Evolutionary conservation across 495 filamentous ascomycete genomes (phyloP).

Genomic region (Xeromyces bisporus): DNA sequence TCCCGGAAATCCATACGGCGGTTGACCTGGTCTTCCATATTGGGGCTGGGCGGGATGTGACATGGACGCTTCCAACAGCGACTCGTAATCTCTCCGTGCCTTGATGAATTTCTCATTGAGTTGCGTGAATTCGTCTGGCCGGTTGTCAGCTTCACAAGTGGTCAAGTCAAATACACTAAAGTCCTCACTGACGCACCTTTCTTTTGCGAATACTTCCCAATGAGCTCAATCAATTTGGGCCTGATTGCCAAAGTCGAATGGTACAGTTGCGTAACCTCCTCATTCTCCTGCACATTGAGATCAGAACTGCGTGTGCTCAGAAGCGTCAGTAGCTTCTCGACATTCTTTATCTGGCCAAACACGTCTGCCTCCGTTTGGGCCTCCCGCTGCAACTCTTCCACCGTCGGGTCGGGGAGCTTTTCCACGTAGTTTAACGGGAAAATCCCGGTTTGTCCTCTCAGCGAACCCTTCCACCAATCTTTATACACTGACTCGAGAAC

Average conservation of each 20-base stretch:
- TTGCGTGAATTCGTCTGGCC: conserved; percentile 84
- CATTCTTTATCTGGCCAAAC: conserved; percentile 96
- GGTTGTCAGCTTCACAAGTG: conserved; percentile 7
- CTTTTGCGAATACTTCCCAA: conserved; percentile 98
- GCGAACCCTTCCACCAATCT: conserved; percentile 97
- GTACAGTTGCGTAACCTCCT: conserved; percentile 86
- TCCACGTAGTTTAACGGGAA: conserved; percentile 98
- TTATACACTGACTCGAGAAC: conserved; percentile 96
- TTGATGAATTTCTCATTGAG: conserved; percentile 99
- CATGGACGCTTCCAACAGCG: conserved; percentile 91
- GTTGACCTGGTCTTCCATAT: conserved; percentile 47
- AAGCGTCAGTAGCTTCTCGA: conserved; percentile 87
- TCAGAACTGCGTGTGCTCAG: conserved; percentile 89
- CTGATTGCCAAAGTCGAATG: conserved; percentile 87
- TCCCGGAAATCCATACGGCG: conserved; percentile 45
- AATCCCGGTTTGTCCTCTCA: conserved; percentile 89
- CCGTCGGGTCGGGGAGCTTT: conserved; percentile 86
- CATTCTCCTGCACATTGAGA: conserved; percentile 71
- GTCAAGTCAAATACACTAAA: neutral
- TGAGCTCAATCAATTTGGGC: conserved; percentile 92
- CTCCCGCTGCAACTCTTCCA: conserved; percentile 86
- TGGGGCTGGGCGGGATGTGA: conserved; percentile 63
- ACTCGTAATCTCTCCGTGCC: conserved; percentile 87
- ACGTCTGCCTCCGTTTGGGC: conserved; percentile 96
- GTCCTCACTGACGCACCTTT: conserved; percentile 47